Evolutionary conservation across 2,329 filamentous ascomycete genomes (phyloP), one percentile per base, ranked within the genome.

Genomic region (Hysterium pulicare): DNA sequence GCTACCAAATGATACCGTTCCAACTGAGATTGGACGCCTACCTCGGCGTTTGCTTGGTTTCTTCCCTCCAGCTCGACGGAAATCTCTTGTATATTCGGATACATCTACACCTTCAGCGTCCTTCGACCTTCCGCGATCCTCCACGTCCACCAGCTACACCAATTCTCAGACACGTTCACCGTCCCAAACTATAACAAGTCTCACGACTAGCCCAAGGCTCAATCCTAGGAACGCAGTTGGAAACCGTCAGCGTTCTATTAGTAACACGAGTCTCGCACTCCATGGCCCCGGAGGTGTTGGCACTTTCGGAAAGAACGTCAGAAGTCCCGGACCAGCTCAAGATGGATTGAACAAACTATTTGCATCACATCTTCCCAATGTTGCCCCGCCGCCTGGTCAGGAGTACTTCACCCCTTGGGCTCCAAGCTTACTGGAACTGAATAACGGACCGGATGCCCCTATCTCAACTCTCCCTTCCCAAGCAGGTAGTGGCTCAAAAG

Each of bases 41-140:
- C 82, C 89, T 17, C 82, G 87, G 44, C 83, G 84, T 67, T 79
- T 85, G 2, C 76, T 96, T 33, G 91, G 90, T 19, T 97, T 91
- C 68, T 97, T 97, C 59, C 91, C 91, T 3, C 90, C 90, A 6
- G 81, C 90, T 16, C 78, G 90, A 61, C 88, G 90, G 81, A 93
- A 93, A 83, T 93, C 86, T 49, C 73, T 78, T 54, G 82, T 82
- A 1, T 77, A 78, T 40, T 86, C 86, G 2, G 71, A 71, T 47
- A 68, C 70, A 53, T 82, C 39, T 81, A 88, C 84, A 2, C 86
- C 86, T 6, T 78, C 80, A 16, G 75, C 78, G 33, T 87, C 83
- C 28, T 66, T 83, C 30, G 84, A 87, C 44, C 57, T 82, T 7
- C 72, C 75, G 10, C 77, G 75, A 41, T 69, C 74, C 41, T 65